Base-by-base conservation (phyloP, 148 eudicot genomes). In the Suaeda aralocaspica region DNA sequence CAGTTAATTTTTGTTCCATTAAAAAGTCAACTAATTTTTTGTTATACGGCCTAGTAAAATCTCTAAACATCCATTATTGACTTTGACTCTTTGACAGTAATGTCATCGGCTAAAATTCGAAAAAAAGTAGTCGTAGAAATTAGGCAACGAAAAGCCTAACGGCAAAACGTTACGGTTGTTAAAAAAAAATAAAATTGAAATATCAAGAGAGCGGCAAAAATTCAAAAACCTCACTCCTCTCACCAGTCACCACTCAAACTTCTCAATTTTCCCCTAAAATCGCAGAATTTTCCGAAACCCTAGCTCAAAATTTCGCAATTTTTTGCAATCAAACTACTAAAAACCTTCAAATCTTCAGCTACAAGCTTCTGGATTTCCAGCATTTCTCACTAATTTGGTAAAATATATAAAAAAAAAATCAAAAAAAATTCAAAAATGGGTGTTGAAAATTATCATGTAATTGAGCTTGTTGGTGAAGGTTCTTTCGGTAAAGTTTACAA, bases 401-500 rank as follows among this genome's bases (percentile, higher is more conserved):
- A 60, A 26, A 46, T 30, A 18, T 3, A 16, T 1, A 39, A 52
- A 33, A 31, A 9, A 21, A 10, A 6, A 6, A 0, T 2, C 41
- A 36, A 29, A 25, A 72, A 10, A 6, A 6, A 0, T 2, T 8
- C 4, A 29, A 25, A 72, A 69, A 93, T 93, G 98, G 95, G 96
- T 13, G 88, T 93, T 1, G 98, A 94, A 39, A 85, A 94, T 74
- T 94, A 94, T 76, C 97, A 89, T 44, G 98, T 94, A 45, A 89
- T 91, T 59, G 98, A 89, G 83, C 96, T 88, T 30, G 98, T 94
- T 15, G 98, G 98, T 15, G 98, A 91, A 76, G 98, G 98, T 25
- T 94, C 98, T 9, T 94, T 94, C 21, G 98, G 98, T n/a, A 94
- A 91, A 68, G 98, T 94, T 45, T 94, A 88, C 77, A 94, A 91